Evolutionary conservation across 148 eudicot genomes (phyloP).

Genomic region (Pouteria glomerata): DNA sequence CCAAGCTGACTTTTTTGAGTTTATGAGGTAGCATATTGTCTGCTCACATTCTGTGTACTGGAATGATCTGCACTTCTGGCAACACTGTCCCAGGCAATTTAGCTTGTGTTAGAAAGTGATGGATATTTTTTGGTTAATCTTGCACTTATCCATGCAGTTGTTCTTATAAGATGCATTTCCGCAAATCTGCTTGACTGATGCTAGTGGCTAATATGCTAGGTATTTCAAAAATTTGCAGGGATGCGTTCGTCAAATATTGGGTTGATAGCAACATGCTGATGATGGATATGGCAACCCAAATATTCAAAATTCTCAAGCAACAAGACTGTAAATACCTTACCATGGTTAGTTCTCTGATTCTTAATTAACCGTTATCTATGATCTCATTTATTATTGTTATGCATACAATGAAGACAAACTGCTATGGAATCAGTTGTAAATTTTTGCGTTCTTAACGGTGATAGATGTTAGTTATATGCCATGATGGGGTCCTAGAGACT

Average conservation of each 20-base stretch:
- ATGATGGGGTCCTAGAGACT: neutral
- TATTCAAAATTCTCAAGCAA: slow-evolving; percentile 20
- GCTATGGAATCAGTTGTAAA: neutral
- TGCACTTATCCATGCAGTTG: neutral
- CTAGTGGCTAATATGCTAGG: neutral
- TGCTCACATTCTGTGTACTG: too few species aligned
- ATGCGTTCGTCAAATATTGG: slow-evolving; percentile 25
- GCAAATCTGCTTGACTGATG: neutral
- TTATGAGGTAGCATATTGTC: too few species aligned
- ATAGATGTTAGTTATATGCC: neutral
- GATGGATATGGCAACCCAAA: slow-evolving; percentile 17
- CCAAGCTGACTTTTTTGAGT: too few species aligned
- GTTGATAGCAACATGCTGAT: slow-evolving; percentile 18
- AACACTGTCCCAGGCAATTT: neutral
- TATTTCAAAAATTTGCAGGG: slow-evolving; percentile 6
- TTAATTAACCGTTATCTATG: neutral
- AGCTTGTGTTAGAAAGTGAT: neutral
- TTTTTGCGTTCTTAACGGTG: neutral
- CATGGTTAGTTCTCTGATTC: slow-evolving; percentile 10
- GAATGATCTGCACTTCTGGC: neutral
- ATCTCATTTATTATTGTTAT: neutral
- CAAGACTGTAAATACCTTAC: slow-evolving; percentile 22
- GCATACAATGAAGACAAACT: neutral
- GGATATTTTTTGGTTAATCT: neutral
- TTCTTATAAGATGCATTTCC: neutral